Conservation (phyloP, 2,329 filamentous ascomycete genomes). For the Pseudogymnoascus pannorum region DNA sequence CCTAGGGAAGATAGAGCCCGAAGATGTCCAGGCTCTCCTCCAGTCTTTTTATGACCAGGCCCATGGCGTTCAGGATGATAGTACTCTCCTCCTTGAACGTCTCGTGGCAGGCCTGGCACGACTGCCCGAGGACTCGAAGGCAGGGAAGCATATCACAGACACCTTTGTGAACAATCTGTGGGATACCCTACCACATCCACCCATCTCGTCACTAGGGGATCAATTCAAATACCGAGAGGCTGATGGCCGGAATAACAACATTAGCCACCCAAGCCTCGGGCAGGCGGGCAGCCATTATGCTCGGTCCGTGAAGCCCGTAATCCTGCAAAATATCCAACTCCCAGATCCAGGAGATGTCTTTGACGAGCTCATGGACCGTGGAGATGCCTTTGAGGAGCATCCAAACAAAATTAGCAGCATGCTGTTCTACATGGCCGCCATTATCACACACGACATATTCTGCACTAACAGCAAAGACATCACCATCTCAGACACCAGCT, state of each 20-base stretch:
- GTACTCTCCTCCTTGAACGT: slow-evolving; percentile 69
- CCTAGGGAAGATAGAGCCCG: slow-evolving; percentile 39
- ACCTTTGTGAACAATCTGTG: slow-evolving; percentile 62
- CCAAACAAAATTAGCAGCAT: slow-evolving; percentile 67
- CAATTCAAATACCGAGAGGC: slow-evolving; percentile 58
- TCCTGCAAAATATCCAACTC: slow-evolving; percentile 51
- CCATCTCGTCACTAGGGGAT: slow-evolving; percentile 55
- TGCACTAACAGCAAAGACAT: slow-evolving; percentile 56
- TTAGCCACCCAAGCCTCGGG: slow-evolving; percentile 56
- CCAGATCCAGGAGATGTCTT: slow-evolving; percentile 60
- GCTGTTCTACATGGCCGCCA: slow-evolving; percentile 67
- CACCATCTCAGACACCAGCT: slow-evolving; percentile 60
- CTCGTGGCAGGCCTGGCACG: slow-evolving; percentile 43
- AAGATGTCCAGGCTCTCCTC: slow-evolving; percentile 50
- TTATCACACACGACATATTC: slow-evolving; percentile 61
- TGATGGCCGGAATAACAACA: slow-evolving; percentile 67
- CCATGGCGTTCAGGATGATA: slow-evolving; percentile 62
- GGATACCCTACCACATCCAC: slow-evolving; percentile 65
- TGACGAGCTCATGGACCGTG: slow-evolving; percentile 52
- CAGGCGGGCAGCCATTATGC: slow-evolving; percentile 62
- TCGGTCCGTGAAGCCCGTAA: slow-evolving; percentile 52
- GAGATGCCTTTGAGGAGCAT: slow-evolving; percentile 50
- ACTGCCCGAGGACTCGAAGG: slow-evolving; percentile 23
- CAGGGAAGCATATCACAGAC: slow-evolving; percentile 47
- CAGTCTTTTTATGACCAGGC: slow-evolving; percentile 55